Conservation (phyloP, 1,139 yeast species). For the Blastobotrys raffinosifermentans region DNA sequence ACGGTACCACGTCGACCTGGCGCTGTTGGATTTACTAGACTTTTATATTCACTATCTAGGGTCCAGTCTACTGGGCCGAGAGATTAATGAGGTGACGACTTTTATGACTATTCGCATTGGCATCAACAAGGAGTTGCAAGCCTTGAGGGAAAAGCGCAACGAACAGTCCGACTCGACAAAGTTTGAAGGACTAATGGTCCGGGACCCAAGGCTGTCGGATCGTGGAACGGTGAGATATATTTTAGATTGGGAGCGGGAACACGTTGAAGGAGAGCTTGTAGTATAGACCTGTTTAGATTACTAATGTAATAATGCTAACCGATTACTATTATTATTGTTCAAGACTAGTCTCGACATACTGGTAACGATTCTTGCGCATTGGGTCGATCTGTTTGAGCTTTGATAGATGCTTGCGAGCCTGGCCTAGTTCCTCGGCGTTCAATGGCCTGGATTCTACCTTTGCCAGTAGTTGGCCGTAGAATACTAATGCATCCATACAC, state of each 20-base stretch:
- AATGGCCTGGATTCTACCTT: constrained; percentile 12
- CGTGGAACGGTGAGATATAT: constrained; percentile 29
- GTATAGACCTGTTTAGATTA: too few relatives aligned
- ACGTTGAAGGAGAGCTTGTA: constrained; percentile 19
- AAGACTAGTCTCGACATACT: constrained; percentile 11
- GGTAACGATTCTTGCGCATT: constrained; percentile 44
- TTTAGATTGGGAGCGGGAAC: constrained; percentile 27
- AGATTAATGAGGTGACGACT: constrained; percentile 12
- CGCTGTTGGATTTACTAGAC: constrained; percentile 56
- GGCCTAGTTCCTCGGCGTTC: constrained; percentile 17
- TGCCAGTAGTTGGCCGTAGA: constrained; percentile 18
- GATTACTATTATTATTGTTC: not conserved
- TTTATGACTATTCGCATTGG: constrained; percentile 21
- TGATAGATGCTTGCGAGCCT: constrained; percentile 31
- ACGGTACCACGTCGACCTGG: constrained; percentile 47
- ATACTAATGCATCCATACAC: constrained; percentile 34
- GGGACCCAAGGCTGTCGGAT: constrained; percentile 25
- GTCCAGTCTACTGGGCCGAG: constrained; percentile 16
- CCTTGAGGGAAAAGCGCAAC: not conserved
- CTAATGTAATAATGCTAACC: too few relatives aligned
- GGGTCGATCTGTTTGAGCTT: constrained; percentile 61
- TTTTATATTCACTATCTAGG: constrained; percentile 32
- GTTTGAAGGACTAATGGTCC: constrained; percentile 8
- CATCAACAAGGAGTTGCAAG: constrained; percentile 17
- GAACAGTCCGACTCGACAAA: not conserved